Base-by-base conservation (phyloP, 2,329 filamentous ascomycete species). In the Pyrenochaeta sp. region DNA sequence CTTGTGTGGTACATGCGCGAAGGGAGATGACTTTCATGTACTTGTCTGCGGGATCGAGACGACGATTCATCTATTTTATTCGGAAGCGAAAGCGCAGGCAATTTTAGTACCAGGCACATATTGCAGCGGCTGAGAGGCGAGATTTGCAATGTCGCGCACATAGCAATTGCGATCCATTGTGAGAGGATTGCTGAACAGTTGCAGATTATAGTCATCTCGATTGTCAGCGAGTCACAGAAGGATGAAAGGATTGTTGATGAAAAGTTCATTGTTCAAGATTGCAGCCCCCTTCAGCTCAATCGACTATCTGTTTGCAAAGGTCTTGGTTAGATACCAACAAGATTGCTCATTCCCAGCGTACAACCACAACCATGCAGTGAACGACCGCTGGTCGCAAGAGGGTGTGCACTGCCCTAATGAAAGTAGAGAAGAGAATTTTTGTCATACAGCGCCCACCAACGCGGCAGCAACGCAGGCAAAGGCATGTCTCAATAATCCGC, bases 191-290 rank as follows among this genome's bases (percentile, higher is more conserved):
- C 10, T 10, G 13, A 13, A 36, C 32, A 12, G 13, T 36, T 36
- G 12, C 32, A 36, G 32, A 36, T 10, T 19, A 19, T 19, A 19
- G 19, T 19, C 19, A 9, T 30, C 9, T 30, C 28, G 9, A 30
- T 30, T 5, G 28, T 30, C 9, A 5, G 28, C 5, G 9, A 9
- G 9, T 30, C 28, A 30, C 28, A 30, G 28, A 9, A 36, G 8
- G 12, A 12, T 5, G 50, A 39, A 43, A 13, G 13, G 12, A 37
- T 32, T 37, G 13, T 36, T 42, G 32, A 36, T 37, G n/a, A 42
- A 50, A 51, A 52, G 49, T 55, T 61, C 25, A 50, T 66, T 52
- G 50, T 60, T 48, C 48, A 58, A 58, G 54, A 64, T 61, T 56
- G 60, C 45, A 59, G 54, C 52, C 56, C 37, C 54, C 56, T 40